Evolutionary conservation across 306 rosid species (phyloP).

Genomic region (Ochetophila trinervis): DNA sequence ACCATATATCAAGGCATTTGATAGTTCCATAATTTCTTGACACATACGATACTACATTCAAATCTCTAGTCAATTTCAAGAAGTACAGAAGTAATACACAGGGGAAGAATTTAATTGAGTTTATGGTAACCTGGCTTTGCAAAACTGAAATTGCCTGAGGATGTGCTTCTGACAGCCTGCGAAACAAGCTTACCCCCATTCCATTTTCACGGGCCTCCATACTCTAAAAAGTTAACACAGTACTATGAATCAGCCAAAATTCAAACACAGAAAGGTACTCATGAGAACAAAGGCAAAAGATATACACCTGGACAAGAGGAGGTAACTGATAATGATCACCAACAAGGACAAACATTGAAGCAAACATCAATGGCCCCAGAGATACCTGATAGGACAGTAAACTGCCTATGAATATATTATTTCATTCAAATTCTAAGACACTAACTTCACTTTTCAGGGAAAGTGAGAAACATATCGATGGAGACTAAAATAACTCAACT

Average conservation of each 20-base stretch:
- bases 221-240: conserved; percentile 46
- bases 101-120: not conserved
- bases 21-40: conserved; percentile 81
- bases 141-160: conserved; percentile 86
- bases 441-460: not conserved
- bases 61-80: conserved; percentile 28
- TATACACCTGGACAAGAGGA: conserved; percentile 79
- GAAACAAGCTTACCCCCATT: conserved; percentile 83
- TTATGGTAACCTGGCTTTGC: conserved; percentile 70
- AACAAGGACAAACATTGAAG: conserved; percentile 84
- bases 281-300: conserved; percentile 12
- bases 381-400: conserved; percentile 62
- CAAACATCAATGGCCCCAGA: conserved; percentile 84
- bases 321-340: conserved; percentile 98
- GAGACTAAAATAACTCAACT: no score
- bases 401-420: not conserved
- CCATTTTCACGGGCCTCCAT: conserved; percentile 92
- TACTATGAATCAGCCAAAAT: conserved; percentile 1
- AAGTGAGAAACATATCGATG: no score
- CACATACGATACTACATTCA: conserved; percentile 88
- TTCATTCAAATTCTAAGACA: not conserved
- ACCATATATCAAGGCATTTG: conserved; percentile 91
- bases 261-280: conserved; percentile 5
- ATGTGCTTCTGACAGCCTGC: conserved; percentile 94
- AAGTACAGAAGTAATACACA: conserved; percentile 1